These are phyloP conservation scores for Exidia glandulosa DNA, from an alignment of 768 basidiomycete species.

Conservation along the genomic window DNA sequence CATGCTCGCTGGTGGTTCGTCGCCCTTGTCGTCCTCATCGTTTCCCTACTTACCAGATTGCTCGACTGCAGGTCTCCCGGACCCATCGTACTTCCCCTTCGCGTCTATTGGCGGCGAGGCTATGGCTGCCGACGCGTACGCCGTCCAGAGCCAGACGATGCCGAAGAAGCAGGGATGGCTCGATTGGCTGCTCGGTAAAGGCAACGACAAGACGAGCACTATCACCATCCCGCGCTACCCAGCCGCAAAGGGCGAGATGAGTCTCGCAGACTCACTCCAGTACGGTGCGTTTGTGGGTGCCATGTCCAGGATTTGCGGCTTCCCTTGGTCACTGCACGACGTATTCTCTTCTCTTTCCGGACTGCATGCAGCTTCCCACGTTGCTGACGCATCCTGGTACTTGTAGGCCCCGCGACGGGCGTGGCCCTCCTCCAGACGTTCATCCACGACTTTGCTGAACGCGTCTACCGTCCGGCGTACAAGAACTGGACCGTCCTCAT, in stretches of 20 bases:
- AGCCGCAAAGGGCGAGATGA: slow-evolving; percentile 31
- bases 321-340: no score
- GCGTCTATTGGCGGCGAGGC: slow-evolving; percentile 45
- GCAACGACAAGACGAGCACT: slow-evolving; percentile 33
- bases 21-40: not conserved
- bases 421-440: slow-evolving; percentile 45
- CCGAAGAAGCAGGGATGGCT: slow-evolving; percentile 39
- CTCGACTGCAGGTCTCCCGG: slow-evolving; percentile 42
- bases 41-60: slow-evolving; percentile 1
- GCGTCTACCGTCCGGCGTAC: slow-evolving; percentile 44
- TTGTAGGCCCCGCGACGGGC: slow-evolving; percentile 38
- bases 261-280: slow-evolving; percentile 58
- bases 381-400: no score
- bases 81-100: slow-evolving; percentile 61
- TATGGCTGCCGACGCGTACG: slow-evolving; percentile 39
- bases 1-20: slow-evolving; percentile 56
- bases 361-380: no score
- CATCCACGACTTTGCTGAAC: slow-evolving; percentile 43
- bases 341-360: no score
- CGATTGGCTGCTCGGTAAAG: slow-evolving; percentile 38
- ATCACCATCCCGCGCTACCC: slow-evolving; percentile 56
- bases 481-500: slow-evolving; percentile 45
- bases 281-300: slow-evolving; percentile 33
- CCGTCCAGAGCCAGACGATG: slow-evolving; percentile 21
- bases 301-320: not conserved